Base-by-base conservation (phyloP, 257 asterid species). In the Galeopsis tetrahit region DNA sequence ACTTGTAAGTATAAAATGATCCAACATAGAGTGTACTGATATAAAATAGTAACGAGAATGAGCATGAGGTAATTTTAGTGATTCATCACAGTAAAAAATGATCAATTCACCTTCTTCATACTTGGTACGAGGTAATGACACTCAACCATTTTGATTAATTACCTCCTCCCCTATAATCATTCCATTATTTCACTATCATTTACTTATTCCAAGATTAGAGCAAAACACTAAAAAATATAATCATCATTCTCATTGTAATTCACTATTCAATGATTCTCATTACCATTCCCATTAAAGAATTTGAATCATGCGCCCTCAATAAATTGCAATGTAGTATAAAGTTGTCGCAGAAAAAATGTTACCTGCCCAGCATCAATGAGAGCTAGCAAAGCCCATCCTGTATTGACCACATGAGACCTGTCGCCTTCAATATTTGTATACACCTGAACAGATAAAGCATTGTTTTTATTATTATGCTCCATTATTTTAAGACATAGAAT, bases 331-430 rank as follows among this genome's bases (percentile, higher is more conserved):
- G 52, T 6, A 21, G 52, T 6, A 21, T 28, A 55, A 48, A 21
- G 36, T 44, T 17, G 3, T 65, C 44, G 6, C 38, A 8, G 10
- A 66, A 69, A 43, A 48, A 21, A 38, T 7, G 14, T 60, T 76
- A 92, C 99, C 99, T 90, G 98, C 32, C 96, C 98, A 68, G 99
- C 96, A 71, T 69, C 91, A 75, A 95, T 88, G 55, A 95, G 96
- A 80, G 96, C 34, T 79, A 95, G 79, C 89, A 90, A 63, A 71
- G 96, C 96, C 99, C 99, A 95, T 68, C 86, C 87, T 13, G 99
- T 92, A 79, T 92, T 90, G 63, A 90, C 99, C 68, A 92, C 85
- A 78, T 95, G 97, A 70, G 96, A 81, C 85, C 83, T 87, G 81
- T 83, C 83, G 73, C 95, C 97, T 80, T 92, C 96, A 53, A 92